Evolutionary conservation across 1,139 yeast species (phyloP).

Genomic region (Yamadazyma buinensis): DNA sequence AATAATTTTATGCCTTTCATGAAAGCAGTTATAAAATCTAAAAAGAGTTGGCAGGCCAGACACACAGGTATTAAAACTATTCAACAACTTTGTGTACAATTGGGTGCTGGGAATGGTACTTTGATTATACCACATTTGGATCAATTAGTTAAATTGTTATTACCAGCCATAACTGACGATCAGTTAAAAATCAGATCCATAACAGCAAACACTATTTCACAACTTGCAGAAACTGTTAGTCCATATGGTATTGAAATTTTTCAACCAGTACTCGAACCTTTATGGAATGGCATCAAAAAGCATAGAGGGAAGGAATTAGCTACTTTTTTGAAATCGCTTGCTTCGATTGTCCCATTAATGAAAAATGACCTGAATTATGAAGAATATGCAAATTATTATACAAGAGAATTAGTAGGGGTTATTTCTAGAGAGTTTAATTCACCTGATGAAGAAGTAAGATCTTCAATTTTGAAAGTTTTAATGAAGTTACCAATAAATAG

Average conservation of each 20-base stretch:
- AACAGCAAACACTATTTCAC: slow-evolving; percentile 69
- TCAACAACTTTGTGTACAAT: slow-evolving; percentile 67
- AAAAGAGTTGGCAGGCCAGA: slow-evolving; percentile 79
- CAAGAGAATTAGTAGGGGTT: slow-evolving; percentile 67
- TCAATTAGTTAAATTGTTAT: slow-evolving; percentile 59
- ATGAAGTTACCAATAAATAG: slow-evolving; percentile 30
- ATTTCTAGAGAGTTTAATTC: slow-evolving; percentile 71
- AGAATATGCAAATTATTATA: slow-evolving; percentile 76
- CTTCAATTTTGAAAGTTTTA: slow-evolving; percentile 53
- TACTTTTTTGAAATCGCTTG: slow-evolving; percentile 74
- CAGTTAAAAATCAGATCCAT: slow-evolving; percentile 62
- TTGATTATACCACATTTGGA: slow-evolving; percentile 67
- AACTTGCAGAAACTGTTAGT: slow-evolving; percentile 77
- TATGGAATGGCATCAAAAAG: slow-evolving; percentile 75
- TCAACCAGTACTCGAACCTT: slow-evolving; percentile 62
- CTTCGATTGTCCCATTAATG: slow-evolving; percentile 82
- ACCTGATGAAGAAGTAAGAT: slow-evolving; percentile 88
- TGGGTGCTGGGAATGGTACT: slow-evolving; percentile 62
- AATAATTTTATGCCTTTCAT: slow-evolving; percentile 72
- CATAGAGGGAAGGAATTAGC: slow-evolving; percentile 81
- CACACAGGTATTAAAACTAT: slow-evolving; percentile 81
- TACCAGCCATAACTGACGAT: slow-evolving; percentile 66
- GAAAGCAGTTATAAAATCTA: slow-evolving; percentile 76
- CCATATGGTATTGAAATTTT: slow-evolving; percentile 94
- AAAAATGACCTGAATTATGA: slow-evolving; percentile 47